These are phyloP conservation scores for Carex arenaria DNA, from an alignment of 202 grass and related monocot genomes.

Conservation along the genomic window DNA sequence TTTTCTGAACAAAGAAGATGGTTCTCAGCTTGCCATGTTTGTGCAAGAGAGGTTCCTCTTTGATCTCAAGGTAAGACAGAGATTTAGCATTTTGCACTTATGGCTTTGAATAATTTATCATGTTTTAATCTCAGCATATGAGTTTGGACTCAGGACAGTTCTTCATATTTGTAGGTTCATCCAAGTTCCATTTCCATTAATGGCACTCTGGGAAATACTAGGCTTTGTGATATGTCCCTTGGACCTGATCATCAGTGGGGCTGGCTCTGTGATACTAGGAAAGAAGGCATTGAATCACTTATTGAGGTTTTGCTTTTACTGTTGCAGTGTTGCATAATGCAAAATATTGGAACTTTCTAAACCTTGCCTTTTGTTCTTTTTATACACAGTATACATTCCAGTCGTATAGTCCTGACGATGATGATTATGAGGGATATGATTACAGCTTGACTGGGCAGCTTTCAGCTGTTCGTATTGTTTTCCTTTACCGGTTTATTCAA, in stretches of 20 bases:
- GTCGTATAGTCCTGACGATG: slow-evolving; percentile 80
- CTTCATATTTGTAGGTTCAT: slow-evolving; percentile 51
- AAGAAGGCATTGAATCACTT: slow-evolving; percentile 86
- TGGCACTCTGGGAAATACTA: slow-evolving; percentile 86
- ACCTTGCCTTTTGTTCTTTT: slow-evolving; percentile 15
- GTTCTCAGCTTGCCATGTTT: slow-evolving; percentile 93
- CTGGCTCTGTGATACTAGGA: slow-evolving; percentile 87
- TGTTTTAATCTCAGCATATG: neutral
- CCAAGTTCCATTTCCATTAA: slow-evolving; percentile 88
- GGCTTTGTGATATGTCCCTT: slow-evolving; percentile 96
- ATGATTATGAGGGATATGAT: slow-evolving; percentile 87
- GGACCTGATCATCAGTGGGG: slow-evolving; percentile 89
- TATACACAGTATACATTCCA: slow-evolving; percentile 72
- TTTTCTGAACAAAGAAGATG: slow-evolving; percentile 99
- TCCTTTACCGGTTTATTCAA: slow-evolving; percentile 93
- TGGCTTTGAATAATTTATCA: neutral
- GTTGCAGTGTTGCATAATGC: neutral
- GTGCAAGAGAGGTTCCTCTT: slow-evolving; percentile 93
- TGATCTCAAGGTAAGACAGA: slow-evolving; percentile 77
- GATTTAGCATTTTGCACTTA: slow-evolving; percentile 8
- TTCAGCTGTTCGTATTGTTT: slow-evolving; percentile 96
- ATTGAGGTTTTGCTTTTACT: slow-evolving; percentile 60
- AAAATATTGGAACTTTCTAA: slow-evolving; percentile 10
- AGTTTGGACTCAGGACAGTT: neutral
- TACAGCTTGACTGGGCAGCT: slow-evolving; percentile 89